These are phyloP conservation scores for Mortierella sp. DNA, from an alignment of 371 early-diverging fungal genomes.

Conservation along the genomic window DNA sequence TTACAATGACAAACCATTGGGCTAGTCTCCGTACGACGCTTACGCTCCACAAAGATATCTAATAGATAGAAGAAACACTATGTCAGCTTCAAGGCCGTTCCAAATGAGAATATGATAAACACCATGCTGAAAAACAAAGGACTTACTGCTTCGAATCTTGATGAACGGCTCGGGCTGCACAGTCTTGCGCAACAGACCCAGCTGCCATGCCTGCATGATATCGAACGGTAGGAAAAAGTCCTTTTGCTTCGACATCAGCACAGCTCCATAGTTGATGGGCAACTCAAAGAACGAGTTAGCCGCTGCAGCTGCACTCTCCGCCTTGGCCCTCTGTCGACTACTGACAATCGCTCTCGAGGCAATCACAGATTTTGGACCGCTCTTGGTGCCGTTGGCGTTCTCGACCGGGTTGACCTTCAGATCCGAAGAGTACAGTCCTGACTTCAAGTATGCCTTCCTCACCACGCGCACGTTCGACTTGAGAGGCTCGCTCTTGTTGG, in stretches of 20 bases:
- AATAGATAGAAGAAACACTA: background rate
- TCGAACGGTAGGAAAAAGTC: constrained; percentile 67
- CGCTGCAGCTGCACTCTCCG: background rate
- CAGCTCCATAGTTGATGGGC: constrained; percentile 69
- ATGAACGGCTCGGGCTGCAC: constrained; percentile 52
- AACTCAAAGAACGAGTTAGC: constrained; percentile 49
- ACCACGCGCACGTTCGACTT: constrained; percentile 24
- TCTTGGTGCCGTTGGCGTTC: background rate
- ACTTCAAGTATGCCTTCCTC: constrained; percentile 44
- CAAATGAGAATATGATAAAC: background rate
- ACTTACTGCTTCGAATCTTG: constrained; percentile 54
- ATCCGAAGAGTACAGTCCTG: constrained; percentile 52
- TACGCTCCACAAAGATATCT: constrained; percentile 84
- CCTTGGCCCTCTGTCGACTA: constrained; percentile 10
- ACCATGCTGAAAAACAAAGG: background rate
- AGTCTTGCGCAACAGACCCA: constrained; percentile 46
- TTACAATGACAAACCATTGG: constrained; percentile 74
- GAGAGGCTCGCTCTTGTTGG: background rate
- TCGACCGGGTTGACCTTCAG: constrained; percentile 26
- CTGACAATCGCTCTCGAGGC: constrained; percentile 8
- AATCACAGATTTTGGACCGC: constrained; percentile 6
- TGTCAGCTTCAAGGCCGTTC: background rate
- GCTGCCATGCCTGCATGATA: constrained; percentile 63
- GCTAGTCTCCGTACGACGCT: constrained; percentile 64
- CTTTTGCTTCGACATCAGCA: constrained; percentile 49